Evolutionary conservation across 2,329 filamentous ascomycete genomes (phyloP).

Genomic region (Sclerotinia trifoliorum): DNA sequence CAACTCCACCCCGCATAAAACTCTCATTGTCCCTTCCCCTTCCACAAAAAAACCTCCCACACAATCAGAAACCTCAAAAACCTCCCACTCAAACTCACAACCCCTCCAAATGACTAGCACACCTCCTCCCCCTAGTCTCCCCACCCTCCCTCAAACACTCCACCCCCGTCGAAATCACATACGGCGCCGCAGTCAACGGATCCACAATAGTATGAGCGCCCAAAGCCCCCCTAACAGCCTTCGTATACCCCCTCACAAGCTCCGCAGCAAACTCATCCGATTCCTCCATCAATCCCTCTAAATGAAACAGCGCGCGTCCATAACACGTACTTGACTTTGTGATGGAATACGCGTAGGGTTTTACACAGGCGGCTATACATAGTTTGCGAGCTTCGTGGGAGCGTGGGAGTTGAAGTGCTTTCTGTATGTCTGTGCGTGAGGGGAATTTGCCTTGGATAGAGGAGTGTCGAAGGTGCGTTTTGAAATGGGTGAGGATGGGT

Average conservation of each 20-base stretch:
- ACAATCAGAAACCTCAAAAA: no score
- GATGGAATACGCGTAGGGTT: conserved; percentile 5
- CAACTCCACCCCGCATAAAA: not conserved
- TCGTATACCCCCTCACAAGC: conserved; percentile 18
- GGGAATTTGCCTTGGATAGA: not conserved
- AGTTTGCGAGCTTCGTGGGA: not conserved
- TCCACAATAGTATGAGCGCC: not conserved
- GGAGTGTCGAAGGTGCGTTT: not conserved
- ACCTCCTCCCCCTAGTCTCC: not conserved
- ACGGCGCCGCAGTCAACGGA: not conserved
- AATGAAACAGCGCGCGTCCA: conserved; percentile 12
- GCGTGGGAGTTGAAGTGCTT: not conserved
- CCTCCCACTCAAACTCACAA: not conserved
- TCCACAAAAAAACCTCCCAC: not conserved
- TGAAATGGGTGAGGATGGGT: not conserved
- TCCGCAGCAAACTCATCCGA: conserved; percentile 24
- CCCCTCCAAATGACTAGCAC: not conserved
- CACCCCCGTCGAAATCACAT: not conserved
- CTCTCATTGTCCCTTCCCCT: no score
- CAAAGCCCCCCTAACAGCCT: not conserved
- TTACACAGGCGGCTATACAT: not conserved
- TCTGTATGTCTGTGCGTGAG: not conserved
- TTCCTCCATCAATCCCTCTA: conserved; percentile 23
- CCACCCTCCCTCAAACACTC: not conserved
- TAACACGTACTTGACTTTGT: not conserved